These are phyloP conservation scores for Candida ulmi DNA, from an alignment of 805 yeast species.

Conservation along the genomic window DNA sequence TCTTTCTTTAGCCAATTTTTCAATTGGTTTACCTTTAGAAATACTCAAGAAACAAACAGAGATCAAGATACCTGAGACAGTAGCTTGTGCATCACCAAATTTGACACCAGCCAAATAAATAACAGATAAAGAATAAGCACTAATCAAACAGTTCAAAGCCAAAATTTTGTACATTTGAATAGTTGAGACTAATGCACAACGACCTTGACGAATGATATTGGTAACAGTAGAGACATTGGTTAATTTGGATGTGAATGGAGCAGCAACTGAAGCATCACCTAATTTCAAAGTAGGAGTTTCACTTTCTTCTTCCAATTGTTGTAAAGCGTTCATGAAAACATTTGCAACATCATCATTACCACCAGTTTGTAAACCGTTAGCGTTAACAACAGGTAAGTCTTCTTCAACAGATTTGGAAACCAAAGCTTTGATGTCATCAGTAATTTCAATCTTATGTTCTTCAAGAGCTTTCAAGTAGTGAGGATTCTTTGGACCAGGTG, in stretches of 20 bases:
- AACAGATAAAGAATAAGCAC: conserved; percentile 93
- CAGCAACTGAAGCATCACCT: conserved; percentile 99
- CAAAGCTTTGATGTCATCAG: conserved; percentile 62
- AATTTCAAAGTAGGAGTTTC: conserved; percentile 92
- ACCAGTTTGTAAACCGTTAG: conserved; percentile 22
- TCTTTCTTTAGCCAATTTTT: conserved; percentile 85
- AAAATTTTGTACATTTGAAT: conserved; percentile 98
- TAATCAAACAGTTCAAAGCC: conserved; percentile 93
- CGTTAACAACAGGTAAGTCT: conserved; percentile 28
- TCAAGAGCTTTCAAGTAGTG: conserved; percentile 81
- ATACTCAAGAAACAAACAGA: conserved; percentile 93
- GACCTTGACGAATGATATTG: conserved; percentile 93
- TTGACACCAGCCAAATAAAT: conserved; percentile 95
- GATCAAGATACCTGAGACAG: conserved; percentile 87
- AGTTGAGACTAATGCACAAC: conserved; percentile 95
- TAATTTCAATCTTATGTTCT: conserved; percentile 72
- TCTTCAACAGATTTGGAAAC: conserved; percentile 45
- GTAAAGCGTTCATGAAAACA: conserved; percentile 48
- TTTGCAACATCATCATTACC: conserved; percentile 49
- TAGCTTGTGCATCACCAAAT: conserved; percentile 97
- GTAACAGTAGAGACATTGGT: conserved; percentile 90
- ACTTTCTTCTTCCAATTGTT: conserved; percentile 53
- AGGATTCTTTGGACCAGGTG: conserved; percentile 93
- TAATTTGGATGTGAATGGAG: conserved; percentile 94
- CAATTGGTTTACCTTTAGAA: conserved; percentile 87